Evolutionary conservation across 371 early-diverging fungal genomes (phyloP), one percentile per base, ranked within the genome.

Genomic region (Mucor lusitanicus): DNA sequence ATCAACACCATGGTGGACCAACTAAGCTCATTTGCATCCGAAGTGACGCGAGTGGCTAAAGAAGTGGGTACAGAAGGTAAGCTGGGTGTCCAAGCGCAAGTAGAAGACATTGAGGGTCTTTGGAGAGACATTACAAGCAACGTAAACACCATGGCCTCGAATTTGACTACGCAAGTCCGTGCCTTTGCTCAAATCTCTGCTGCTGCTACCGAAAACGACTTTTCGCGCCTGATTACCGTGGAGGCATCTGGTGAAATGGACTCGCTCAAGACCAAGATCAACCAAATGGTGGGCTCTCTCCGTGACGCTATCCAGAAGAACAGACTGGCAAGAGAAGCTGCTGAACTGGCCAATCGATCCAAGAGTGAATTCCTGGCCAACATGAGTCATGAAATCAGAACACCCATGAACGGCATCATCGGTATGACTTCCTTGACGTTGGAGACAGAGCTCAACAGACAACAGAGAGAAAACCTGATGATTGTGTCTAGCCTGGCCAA

Each of bases 391-490:
- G 91, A 91, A 68, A 81, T 85, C 70, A 84, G 92, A 25, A 92
- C 92, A 3, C 93, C 93, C 3, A 87, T 93, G 88, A 90, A 90
- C 64, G 92, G 92, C 63, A 90, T 93, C 48, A 89, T 91, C 33
- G 92, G 92, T 33, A 90, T 91, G 89, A 88, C 92, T 0, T 79
- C 85, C 39, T 67, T 91, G 33, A 87, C 90, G 6, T 70, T 88
- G 19, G 80, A 79, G 48, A 87, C 91, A 1, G 89, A 90, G 40
- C 76, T 94, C 39, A 88, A 85, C 19, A 85, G 89, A 12, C 87
- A 91, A 50, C 93, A 93, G 73, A 86, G 90, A 57, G 92, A 92
- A 73, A 88, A 90, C 58, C 69, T 91, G 70, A 84, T 88, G 85
- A 89, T 90, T 37, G 90, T 92, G 32, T 87, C 85, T 35, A 83